Base-by-base conservation (phyloP, 1,139 yeast species). In the Yamadazyma taylorii region DNA sequence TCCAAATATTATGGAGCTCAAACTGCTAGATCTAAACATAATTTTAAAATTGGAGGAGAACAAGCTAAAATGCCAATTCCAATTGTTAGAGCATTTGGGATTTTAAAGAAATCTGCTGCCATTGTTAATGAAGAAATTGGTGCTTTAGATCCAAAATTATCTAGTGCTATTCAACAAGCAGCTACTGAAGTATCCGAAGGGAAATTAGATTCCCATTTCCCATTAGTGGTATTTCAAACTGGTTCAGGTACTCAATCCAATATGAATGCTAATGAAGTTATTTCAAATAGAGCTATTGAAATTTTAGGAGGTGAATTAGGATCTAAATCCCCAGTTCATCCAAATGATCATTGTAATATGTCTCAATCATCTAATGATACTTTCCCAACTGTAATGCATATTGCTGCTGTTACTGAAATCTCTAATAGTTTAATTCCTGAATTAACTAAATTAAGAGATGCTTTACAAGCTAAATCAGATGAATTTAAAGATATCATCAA, bases 331-430 rank as follows among this genome's bases (percentile, higher is more conserved):
- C 96, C 96, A 16, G 96, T 92, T 38, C 98, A 92, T 67, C 98
- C 98, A 50, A 92, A 92, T 68, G 97, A 92, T 69, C 97, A 92
- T 68, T 95, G 92, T 58, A 92, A 92, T 76, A 92, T 89, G 90
- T 88, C 97, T 12, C 98, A 92, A 69, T 88, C 97, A 14, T 88
- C 97, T 34, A 92, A 92, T 64, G 98, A 92, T 68, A 92, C 98
- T 40, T 87, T 90, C 85, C 98, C 98, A 51, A 90, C 98, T 24
- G 98, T 92, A 41, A 92, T 92, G 98, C 98, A 92, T 72, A 92
- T 92, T 68, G 97, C 98, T 37, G 97, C 97, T 22, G 96, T 90
- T 43, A 77, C 85, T 35, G 96, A 92, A 70, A 86, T 92, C 67
- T 73, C 83, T 39, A 59, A 77, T 54, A 71, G 74, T 36, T 75